phyloP scores from a whole-genome alignment of 257 asterid species.

The Solanum habrochaites region DNA sequence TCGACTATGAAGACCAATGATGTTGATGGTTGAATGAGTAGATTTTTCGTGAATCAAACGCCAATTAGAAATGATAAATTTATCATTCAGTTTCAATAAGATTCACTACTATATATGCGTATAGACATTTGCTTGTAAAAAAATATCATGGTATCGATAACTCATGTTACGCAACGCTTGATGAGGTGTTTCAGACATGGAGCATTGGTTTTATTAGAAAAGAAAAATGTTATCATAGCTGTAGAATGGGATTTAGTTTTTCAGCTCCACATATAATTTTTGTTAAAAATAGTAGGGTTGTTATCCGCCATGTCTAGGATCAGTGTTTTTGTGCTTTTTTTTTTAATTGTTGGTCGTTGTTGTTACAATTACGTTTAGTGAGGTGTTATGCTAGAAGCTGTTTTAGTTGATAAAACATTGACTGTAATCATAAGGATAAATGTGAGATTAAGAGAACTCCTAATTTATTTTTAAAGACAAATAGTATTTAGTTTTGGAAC shows the following conservation, averaged over 20 bases:
- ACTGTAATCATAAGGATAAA: background rate
- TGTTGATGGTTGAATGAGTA: background rate
- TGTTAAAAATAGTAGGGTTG: background rate
- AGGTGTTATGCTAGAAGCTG: background rate
- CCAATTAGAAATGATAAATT: background rate
- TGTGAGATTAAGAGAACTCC: background rate
- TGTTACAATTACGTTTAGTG: background rate
- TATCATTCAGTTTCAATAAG: background rate
- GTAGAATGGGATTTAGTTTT: background rate
- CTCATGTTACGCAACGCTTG: background rate
- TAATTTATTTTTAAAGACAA: background rate
- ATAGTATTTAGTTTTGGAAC: background rate
- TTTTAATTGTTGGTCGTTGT: background rate
- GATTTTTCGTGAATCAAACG: background rate
- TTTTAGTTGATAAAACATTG: background rate
- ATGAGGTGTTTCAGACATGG: background rate
- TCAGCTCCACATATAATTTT: background rate
- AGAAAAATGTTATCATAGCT: background rate
- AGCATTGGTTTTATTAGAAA: background rate
- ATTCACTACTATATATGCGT: background rate
- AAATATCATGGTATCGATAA: background rate
- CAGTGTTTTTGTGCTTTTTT: too few relatives aligned
- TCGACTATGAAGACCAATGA: background rate
- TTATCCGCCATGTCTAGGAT: background rate
- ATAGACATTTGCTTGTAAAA: background rate